Conservation (phyloP, 2,329 filamentous ascomycete species). For the Kalaharituber pfeilii region DNA sequence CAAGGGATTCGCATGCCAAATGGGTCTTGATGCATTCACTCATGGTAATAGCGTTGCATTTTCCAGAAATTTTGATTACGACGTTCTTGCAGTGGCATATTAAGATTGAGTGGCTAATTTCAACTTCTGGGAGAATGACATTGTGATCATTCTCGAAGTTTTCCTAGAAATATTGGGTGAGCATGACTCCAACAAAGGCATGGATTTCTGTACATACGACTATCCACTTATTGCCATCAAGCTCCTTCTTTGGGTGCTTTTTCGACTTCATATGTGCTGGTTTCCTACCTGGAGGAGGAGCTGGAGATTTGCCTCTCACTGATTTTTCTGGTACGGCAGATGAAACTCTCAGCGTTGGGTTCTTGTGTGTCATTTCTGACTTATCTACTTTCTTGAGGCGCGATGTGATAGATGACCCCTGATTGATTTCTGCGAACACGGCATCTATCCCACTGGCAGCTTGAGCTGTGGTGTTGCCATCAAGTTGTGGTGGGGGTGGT, state of each 20-base stretch:
- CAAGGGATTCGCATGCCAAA: constrained; percentile 72
- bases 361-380: constrained; percentile 97
- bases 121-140: constrained; percentile 64
- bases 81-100: constrained; percentile 85
- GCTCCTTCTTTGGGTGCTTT: constrained; percentile 61
- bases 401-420: constrained; percentile 72
- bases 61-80: constrained; percentile 75
- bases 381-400: constrained; percentile 84
- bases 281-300: constrained; percentile 74
- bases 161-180: constrained; percentile 39
- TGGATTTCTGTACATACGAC: constrained; percentile 39
- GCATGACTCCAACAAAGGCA: not conserved
- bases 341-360: constrained; percentile 62
- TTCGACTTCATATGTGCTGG: constrained; percentile 70
- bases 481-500: constrained; percentile 50
- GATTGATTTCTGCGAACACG: constrained; percentile 83
- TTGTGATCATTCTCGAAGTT: constrained; percentile 65
- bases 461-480: constrained; percentile 36
- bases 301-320: constrained; percentile 60
- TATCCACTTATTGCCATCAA: constrained; percentile 85
- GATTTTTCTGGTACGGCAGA: constrained; percentile 49
- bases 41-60: constrained; percentile 90
- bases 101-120: constrained; percentile 72
- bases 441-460: constrained; percentile 49
- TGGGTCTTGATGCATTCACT: constrained; percentile 77